Evolutionary conservation across 805 yeast species (phyloP), one percentile per base, ranked within the genome.

Genomic region (Starmerella vaccinii): DNA sequence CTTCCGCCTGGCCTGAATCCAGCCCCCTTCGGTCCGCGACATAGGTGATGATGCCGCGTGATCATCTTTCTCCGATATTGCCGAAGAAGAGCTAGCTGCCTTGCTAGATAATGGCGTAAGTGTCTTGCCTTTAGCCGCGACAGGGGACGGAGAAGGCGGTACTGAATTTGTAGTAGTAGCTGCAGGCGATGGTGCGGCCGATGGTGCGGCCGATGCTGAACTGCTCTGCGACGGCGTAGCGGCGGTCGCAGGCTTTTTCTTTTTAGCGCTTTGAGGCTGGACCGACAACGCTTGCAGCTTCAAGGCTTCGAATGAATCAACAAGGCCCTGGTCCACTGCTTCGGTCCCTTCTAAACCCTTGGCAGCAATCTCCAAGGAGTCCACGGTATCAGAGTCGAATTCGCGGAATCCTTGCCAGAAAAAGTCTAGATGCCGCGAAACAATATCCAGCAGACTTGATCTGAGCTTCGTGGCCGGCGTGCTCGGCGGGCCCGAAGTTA

Each of bases 351-450:
- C 43, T 5, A 35, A 9, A 9, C 12, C 21, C 43, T 26, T 33
- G 37, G 33, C 8, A 3, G 37, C 27, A 7, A 13, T 5, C 37
- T 48, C 51, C 2, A 48, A 16, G 15, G 12, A 24, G 19, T 48
- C 51, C 26, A 48, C 7, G 5, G 30, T 27, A 4, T 27, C 38
- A 12, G 18, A 24, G 24, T 49, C 52, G 2, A 50, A 30, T 13
- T 27, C 39, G 12, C 30, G 27, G 5, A 47, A 35, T 6, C 37
- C 48, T 15, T 24, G 23, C 23, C 47, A 33, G 32, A 49, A 54
- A 21, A 34, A 51, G 33, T 47, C 53, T 54, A 56, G 41, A 18
- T 56, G 43, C 2, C 53, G 30, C 2, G 40, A 26, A 16, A 46
- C 43, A 10, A 53, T 24, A 9, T 51, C 51, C 8, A 34, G 44